Conservation (phyloP, 1,139 yeast species). For the Kurtzmaniella quercitrusa region DNA sequence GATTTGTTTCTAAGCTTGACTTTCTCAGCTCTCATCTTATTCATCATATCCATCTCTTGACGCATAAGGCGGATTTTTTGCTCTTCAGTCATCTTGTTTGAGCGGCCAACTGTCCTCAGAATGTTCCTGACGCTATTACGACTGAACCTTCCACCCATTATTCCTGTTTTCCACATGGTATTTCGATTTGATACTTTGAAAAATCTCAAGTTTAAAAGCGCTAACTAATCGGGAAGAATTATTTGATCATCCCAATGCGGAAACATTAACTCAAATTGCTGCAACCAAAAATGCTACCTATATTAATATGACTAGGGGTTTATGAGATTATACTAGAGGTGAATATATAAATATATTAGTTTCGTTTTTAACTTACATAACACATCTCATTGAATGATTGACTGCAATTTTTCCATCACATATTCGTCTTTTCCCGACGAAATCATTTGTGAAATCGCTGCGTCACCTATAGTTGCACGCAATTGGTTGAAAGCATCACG, state of each 20-base stretch:
- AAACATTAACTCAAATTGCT: not conserved
- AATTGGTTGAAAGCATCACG: conserved; percentile 18
- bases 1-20: conserved; percentile 40
- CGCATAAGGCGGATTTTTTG: conserved; percentile 8
- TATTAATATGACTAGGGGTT: not conserved
- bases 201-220: not conserved
- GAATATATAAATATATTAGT: not conserved
- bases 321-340: not conserved
- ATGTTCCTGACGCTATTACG: not conserved
- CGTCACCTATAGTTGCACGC: conserved; percentile 17
- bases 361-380: no score
- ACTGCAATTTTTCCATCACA: conserved; percentile 27
- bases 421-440: conserved; percentile 26
- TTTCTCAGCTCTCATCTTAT: conserved; percentile 24
- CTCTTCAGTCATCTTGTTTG: conserved; percentile 2
- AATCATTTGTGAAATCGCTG: conserved; percentile 25
- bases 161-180: not conserved
- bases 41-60: conserved; percentile 10
- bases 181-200: not conserved
- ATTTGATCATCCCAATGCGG: not conserved
- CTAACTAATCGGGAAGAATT: not conserved
- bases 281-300: not conserved
- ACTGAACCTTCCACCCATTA: not conserved
- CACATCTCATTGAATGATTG: no score
- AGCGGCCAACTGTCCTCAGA: not conserved